Base-by-base conservation (phyloP, 2,329 filamentous ascomycete genomes). In the Talaromyces sp. region DNA sequence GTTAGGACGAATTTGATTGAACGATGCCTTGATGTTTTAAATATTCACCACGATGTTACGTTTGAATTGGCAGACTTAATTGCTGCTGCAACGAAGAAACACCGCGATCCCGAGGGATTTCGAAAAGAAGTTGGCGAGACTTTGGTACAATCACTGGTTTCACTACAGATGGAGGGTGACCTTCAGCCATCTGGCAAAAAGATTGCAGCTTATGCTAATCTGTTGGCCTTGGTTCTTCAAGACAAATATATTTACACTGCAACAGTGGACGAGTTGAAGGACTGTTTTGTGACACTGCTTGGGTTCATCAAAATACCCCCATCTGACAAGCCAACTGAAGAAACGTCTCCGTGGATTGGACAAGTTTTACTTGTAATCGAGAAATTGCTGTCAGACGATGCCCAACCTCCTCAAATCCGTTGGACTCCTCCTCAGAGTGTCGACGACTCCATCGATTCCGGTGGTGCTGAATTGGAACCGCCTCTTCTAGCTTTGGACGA, bases 61-160 rank as follows among this genome's bases (percentile, higher is more conserved):
- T 95, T 97, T 68, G 94, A 98, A 70, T 82, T 99, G 54, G 87
- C 92, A 0, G 93, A 97, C 69, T 82, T 99, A 23, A 93, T 99
- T 60, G 85, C 85, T 42, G 87, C 89, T 3, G 88, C 92, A 28
- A 85, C 86, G 8, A 78, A 81, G 33, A 88, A 86, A 70, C 89
- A 78, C 67, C 84, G 72, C 70, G 87, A 84, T 72, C 85, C 75
- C 66, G 83, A 75, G 67, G 83, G 75, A 70, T 83, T 70, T 76
- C 84, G 89, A 47, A 85, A 87, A 64, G 90, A 95, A 60, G 89
- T 96, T 67, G 92, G 91, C 16, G 86, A 89, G 57, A 96, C 92
- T 0, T 80, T 99, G 53, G 88, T 93, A 4, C 89, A 90, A 69
- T 96, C 92, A 0, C 79, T 99, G 12, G 89, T 96, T 55, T 88